A percentile compares a stretch with the other conserved stretches of the same genome.
Evolutionary conservation across 768 basidiomycete species (phyloP).

Genomic region (Mycena olivaceomarginata): DNA sequence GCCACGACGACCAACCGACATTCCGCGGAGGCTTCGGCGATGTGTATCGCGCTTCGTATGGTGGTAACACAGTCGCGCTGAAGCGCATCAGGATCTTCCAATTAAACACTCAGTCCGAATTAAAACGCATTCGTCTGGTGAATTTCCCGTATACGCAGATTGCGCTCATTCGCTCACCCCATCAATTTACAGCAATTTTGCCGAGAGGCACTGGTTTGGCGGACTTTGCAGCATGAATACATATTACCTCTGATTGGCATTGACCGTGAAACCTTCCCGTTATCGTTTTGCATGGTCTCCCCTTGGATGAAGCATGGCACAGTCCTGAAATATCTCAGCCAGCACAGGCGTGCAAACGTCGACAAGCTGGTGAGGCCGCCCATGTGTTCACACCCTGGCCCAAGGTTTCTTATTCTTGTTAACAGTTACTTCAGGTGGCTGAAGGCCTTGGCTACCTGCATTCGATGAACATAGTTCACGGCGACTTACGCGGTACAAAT

Average conservation of each 20-base stretch:
- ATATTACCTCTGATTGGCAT: conserved; percentile 18
- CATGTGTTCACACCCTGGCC: no score
- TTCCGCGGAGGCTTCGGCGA: conserved; percentile 44
- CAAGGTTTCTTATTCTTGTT: no score
- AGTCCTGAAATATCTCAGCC: conserved; percentile 14
- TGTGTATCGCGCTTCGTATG: conserved; percentile 41
- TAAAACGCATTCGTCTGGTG: not conserved
- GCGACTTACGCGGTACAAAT: conserved; percentile 19
- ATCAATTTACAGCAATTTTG: conserved; percentile 4
- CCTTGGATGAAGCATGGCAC: conserved; percentile 33
- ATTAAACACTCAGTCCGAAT: not conserved
- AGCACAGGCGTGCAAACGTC: conserved; percentile 3
- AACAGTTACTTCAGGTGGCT: conserved; percentile 9
- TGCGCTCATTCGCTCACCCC: not conserved
- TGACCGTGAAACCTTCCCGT: conserved; percentile 19
- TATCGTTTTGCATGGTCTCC: conserved; percentile 28
- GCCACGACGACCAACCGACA: conserved; percentile 5
- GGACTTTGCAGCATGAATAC: not conserved
- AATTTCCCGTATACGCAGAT: not conserved
- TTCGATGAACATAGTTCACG: conserved; percentile 18
- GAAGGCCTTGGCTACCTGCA: conserved; percentile 19
- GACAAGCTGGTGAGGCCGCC: conserved; percentile 4
- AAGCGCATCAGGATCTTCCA: conserved; percentile 16
- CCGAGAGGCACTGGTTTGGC: conserved; percentile 29
- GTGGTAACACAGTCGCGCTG: not conserved